phyloP scores from a whole-genome alignment of 2,329 filamentous ascomycete species.

The Pseudogymnoascus sp. region DNA sequence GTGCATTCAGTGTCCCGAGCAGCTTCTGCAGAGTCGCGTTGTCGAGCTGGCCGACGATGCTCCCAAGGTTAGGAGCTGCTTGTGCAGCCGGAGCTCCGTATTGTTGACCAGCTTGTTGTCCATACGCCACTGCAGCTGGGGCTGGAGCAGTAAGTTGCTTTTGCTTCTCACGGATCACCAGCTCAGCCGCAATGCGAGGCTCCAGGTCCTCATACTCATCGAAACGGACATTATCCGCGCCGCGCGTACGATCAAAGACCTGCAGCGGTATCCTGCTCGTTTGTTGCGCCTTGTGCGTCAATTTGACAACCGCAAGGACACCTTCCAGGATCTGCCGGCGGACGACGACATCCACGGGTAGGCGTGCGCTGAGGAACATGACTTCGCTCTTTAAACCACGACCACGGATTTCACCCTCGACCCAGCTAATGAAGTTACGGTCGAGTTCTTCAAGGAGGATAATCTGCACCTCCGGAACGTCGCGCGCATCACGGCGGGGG shows the following conservation, averaged over 20 bases:
- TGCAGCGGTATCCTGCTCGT: slow-evolving; percentile 71
- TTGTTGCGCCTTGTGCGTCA: slow-evolving; percentile 61
- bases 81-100: slow-evolving; percentile 29
- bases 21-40: slow-evolving; percentile 63
- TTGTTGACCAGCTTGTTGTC: slow-evolving; percentile 28
- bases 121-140: slow-evolving; percentile 26
- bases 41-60: slow-evolving; percentile 60
- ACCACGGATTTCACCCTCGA: slow-evolving; percentile 66
- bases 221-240: slow-evolving; percentile 68
- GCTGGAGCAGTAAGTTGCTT: slow-evolving; percentile 32
- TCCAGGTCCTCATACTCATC: slow-evolving; percentile 84
- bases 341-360: slow-evolving; percentile 71
- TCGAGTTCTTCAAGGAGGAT: slow-evolving; percentile 72
- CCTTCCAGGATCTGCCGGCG: slow-evolving; percentile 82
- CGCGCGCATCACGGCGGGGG: slow-evolving; percentile 61
- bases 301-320: slow-evolving; percentile 73
- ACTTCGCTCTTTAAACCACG: slow-evolving; percentile 69
- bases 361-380: slow-evolving; percentile 68
- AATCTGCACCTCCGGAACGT: slow-evolving; percentile 85
- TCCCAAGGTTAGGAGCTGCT: slow-evolving; percentile 48
- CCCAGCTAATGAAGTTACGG: slow-evolving; percentile 73
- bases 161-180: slow-evolving; percentile 65
- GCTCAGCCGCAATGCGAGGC: slow-evolving; percentile 67
- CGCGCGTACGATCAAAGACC: slow-evolving; percentile 72
- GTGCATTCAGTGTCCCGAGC: slow-evolving; percentile 44